These are phyloP conservation scores for Syncephalastrum monosporum DNA, from an alignment of 371 early-diverging fungal genomes.

Conservation along the genomic window DNA sequence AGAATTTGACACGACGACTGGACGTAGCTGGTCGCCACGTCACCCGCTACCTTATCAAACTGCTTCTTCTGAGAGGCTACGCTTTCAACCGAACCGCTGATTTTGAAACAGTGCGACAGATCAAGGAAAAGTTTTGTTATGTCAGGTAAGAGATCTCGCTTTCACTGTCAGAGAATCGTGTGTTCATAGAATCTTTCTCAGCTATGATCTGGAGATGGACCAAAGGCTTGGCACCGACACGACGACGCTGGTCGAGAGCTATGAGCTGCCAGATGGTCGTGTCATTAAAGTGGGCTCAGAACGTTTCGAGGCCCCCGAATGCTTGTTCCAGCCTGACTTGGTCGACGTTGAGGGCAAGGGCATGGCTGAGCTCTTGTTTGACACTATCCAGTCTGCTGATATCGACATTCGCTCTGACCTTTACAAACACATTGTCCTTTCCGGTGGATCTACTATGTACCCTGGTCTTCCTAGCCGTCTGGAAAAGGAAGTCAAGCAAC, in stretches of 20 bases:
- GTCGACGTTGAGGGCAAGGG: slow-evolving; percentile 93
- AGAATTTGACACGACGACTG: slow-evolving; percentile 87
- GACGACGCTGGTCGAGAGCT: slow-evolving; percentile 92
- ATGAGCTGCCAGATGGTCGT: slow-evolving; percentile 98
- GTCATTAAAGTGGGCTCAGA: slow-evolving; percentile 97
- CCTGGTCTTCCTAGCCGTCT: slow-evolving; percentile 94
- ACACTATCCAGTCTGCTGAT: slow-evolving; percentile 89
- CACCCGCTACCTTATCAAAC: slow-evolving; percentile 94
- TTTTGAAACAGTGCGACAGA: slow-evolving; percentile 95
- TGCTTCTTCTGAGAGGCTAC: slow-evolving; percentile 91
- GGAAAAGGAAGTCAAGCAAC: slow-evolving; percentile 96
- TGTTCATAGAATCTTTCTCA: slow-evolving; percentile 22
- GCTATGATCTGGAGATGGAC: slow-evolving; percentile 93
- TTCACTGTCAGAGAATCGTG: not conserved
- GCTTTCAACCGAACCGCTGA: slow-evolving; percentile 97
- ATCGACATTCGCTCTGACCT: slow-evolving; percentile 92
- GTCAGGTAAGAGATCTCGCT: slow-evolving; percentile 66
- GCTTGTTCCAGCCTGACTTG: slow-evolving; percentile 96
- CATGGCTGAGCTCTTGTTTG: slow-evolving; percentile 92
- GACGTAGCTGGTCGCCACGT: slow-evolving; percentile 97
- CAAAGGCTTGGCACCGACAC: slow-evolving; percentile 95
- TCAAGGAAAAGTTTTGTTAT: slow-evolving; percentile 97
- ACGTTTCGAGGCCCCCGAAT: slow-evolving; percentile 97
- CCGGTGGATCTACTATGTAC: slow-evolving; percentile 98
- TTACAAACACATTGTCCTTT: slow-evolving; percentile 95